Base-by-base conservation (phyloP, 108 stramenopile species). In the Poteriospumella lacustris region DNA sequence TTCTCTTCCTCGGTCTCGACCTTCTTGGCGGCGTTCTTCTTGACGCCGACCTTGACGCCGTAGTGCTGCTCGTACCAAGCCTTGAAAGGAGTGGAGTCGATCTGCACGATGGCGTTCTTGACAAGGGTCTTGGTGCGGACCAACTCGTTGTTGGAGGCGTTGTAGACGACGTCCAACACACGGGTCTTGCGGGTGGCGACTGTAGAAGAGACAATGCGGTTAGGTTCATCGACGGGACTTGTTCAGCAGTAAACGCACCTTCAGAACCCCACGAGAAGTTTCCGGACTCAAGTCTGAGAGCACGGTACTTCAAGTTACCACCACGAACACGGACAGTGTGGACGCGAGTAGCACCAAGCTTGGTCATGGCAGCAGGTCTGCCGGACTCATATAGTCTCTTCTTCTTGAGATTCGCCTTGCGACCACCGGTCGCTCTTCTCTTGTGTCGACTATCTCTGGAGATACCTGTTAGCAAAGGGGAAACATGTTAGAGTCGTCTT, bases 61-160 rank as follows among this genome's bases (percentile, higher is more conserved):
- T 98, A 99, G 92, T 98, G 96, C 70, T 86, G 79, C 84, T 99
- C 96, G 81, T 97, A 99, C 94, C 94, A 97, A 40, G 87, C 78
- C 85, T 95, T 95, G 93, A 99, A 97, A 43, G 98, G 95, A 75
- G 95, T 90, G 58, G 95, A 96, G 87, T 99, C 98, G 68, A 99
- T 91, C 75, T 95, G 79, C 47, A 99, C 88, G 80, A 99, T 95
- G 59, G 94, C 91, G 59, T 95, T 95, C 93, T 99, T 99, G 43
- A 99, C 98, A 26, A 99, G 91, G 5, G 98, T 99, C 96, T 99
- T 99, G 85, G 98, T 99, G 83, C 98, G 95, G 76, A 99, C 97
- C 80, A 99, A 88, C 87, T 99, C 98, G 93, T 99, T 99, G 90
- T 99, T 99, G 85, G 96, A 94, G 67, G 97, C 93, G 85, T 99